Evolutionary conservation across 2,329 filamentous ascomycete species (phyloP), one percentile per base, ranked within the genome.

Genomic region (Colletotrichum sp.): DNA sequence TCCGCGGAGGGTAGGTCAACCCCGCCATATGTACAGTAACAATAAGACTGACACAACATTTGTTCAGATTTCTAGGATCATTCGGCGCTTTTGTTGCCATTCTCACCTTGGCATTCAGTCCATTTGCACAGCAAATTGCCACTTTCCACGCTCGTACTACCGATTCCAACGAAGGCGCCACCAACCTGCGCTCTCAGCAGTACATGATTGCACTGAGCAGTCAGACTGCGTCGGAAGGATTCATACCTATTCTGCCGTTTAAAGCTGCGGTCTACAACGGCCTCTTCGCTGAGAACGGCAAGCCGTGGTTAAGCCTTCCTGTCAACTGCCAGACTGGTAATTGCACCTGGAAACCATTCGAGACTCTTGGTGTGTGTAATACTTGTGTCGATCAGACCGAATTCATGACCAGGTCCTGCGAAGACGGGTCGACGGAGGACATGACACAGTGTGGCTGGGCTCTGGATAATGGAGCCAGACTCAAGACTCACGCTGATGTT

Each of bases 261-360:
- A 84, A 84, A 65, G 80, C 82, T 2, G 81, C 82, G 4, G 82
- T 84, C 8, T 84, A 84, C 66, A 82, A 83, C 62, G 83, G 82
- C 8, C 79, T 84, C 6, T 84, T 84, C 49, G 81, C 82, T 13
- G 82, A 83, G 69, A 82, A 83, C 71, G 79, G 79, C 25, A 78
- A 82, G 22, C 82, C 71, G 8, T 76, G 71, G 74, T 49, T 70
- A 15, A 74, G 71, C 29, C 71, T 75, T 22, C 64, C 78, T 0
- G 67, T 78, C 9, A 75, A 73, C 29, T 80, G 79, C 34, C 71
- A 78, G 6, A 77, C 78, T 1, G 71, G 77, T 2, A 78, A 80
- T 67, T 80, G 79, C 49, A 80, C 75, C 3, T 80, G 78, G 79
- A 64, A 71, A 8, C 71, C 66, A 1, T 80, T 80, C n/a, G 66